Conservation (phyloP, 768 basidiomycete species). For the Hysterangium stoloniferum region DNA sequence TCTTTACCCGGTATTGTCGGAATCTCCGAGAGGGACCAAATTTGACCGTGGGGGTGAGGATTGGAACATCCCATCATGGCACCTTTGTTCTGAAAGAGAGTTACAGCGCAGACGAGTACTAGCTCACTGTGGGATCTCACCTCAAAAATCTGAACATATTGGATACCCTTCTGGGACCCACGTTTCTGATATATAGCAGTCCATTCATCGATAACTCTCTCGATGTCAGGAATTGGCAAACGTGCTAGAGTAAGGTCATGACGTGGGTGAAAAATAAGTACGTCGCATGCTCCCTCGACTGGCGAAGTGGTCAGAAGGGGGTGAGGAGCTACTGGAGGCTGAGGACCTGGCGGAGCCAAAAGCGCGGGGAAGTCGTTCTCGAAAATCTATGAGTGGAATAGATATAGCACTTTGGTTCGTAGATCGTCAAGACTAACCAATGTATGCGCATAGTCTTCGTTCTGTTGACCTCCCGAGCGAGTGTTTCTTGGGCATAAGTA, state of each 20-base stretch:
- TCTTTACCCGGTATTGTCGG: conserved; percentile 68
- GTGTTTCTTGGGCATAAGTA: conserved; percentile 85
- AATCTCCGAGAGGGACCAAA: conserved; percentile 70
- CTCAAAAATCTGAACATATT: conserved; percentile 89
- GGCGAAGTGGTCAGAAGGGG: conserved; percentile 59
- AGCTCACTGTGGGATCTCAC: conserved; percentile 32
- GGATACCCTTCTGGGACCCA: conserved; percentile 56
- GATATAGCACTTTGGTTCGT: neutral
- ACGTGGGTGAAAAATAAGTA: conserved; percentile 77
- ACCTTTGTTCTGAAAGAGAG: conserved; percentile 69
- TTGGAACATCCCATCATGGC: conserved; percentile 94
- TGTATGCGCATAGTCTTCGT: conserved; percentile 60
- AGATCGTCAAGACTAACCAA: conserved; percentile 26
- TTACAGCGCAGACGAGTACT: neutral
- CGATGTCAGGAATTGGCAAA: conserved; percentile 49
- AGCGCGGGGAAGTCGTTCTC: conserved; percentile 82
- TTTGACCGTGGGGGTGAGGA: conserved; percentile 90
- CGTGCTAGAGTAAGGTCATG: conserved; percentile 81
- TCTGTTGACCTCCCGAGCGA: conserved; percentile 62
- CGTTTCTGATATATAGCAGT: conserved; percentile 51
- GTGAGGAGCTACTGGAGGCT: conserved; percentile 43
- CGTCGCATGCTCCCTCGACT: conserved; percentile 79
- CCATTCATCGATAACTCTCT: conserved; percentile 67
- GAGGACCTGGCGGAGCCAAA: conserved; percentile 53
- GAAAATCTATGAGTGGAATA: conserved; percentile 39